Evolutionary conservation across 2,329 filamentous ascomycete genomes (phyloP), one percentile per base, ranked within the genome.

Genomic region (Ceratocystis ficicola): DNA sequence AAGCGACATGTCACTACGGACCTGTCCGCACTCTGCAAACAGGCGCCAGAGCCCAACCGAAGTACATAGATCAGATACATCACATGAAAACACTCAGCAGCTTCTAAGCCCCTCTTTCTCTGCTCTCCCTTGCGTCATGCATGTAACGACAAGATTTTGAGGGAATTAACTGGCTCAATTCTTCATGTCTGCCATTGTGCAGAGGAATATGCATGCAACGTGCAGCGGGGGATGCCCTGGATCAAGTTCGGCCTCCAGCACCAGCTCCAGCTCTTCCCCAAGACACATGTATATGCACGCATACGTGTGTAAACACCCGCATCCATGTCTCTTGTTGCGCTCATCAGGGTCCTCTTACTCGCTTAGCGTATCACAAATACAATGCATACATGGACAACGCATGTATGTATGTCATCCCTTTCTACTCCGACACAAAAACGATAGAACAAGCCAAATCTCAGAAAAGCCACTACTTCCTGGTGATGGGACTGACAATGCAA

Each of bases 361-460:
- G 52, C 52, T 32, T 57, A 32, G 10, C 28, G 25, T 57, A 57
- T 20, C 52, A 57, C 52, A 57, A 57, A 57, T 57, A 30, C 25
- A 57, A 25, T 55, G 50, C 8, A 30, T 57, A 17, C 30, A 32
- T 57, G 28, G 5, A 32, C 52, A 28, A 32, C 20, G 52, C 25
- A 55, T 15, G 12, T 30, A 15, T 25, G 22, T 28, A 57, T 3
- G 17, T 57, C 17, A 57, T 57, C 22, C 15, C 52, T 28, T 50
- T 12, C 3, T 41, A 12, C 7, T 41, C 7, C 52, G 52, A 57
- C 52, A 57, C 22, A 57, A 57, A 32, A 15, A 25, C 30, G 52
- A 57, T 15, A 28, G 15, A 32, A 17, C 52, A 25, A 52, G n/a
- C 10, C 48, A 52, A 52, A 52, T n/a, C n/a, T 25, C 48, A 8